These are phyloP conservation scores for Tolypocladium amazonense DNA, from an alignment of 2,329 filamentous ascomycete species.

Conservation along the genomic window DNA sequence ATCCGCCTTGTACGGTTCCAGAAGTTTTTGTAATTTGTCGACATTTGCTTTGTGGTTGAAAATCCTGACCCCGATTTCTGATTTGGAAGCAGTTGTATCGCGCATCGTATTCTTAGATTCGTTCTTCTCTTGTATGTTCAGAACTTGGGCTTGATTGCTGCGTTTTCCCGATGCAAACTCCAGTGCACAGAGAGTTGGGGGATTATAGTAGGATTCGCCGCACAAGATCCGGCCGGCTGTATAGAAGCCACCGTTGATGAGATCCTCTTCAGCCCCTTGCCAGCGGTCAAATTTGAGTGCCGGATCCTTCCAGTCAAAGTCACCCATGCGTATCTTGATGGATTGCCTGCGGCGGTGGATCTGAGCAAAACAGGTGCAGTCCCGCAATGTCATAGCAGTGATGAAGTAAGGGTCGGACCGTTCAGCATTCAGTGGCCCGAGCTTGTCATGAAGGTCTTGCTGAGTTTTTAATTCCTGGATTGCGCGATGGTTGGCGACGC, in stretches of 20 bases:
- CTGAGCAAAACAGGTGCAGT: constrained; percentile 66
- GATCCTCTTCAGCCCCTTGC: constrained; percentile 48
- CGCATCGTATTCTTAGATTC: not conserved
- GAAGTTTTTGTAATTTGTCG: constrained; percentile 2
- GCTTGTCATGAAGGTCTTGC: constrained; percentile 31
- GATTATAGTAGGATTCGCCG: constrained; percentile 19
- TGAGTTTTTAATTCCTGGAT: constrained; percentile 21
- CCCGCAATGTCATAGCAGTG: constrained; percentile 69
- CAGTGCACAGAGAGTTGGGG: constrained; percentile 24
- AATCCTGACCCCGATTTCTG: constrained; percentile 1
- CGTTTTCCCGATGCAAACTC: constrained; percentile 13
- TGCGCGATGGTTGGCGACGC: constrained; percentile 22
- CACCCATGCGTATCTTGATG: constrained; percentile 54
- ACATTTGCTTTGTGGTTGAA: constrained; percentile 12
- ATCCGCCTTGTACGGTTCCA: constrained; percentile 3
- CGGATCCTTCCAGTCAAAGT: constrained; percentile 67
- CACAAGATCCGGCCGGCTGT: constrained; percentile 28
- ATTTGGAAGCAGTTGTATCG: not conserved
- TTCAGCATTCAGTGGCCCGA: constrained; percentile 30
- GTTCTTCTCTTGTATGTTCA: constrained; percentile 8
- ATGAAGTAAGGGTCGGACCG: constrained; percentile 38
- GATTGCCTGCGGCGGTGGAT: constrained; percentile 27
- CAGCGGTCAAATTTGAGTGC: constrained; percentile 58
- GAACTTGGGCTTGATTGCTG: constrained; percentile 8
- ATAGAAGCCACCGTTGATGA: constrained; percentile 64